phyloP scores from a whole-genome alignment of 371 early-diverging fungal species.

The Paraphysoderma sedebokerense region DNA sequence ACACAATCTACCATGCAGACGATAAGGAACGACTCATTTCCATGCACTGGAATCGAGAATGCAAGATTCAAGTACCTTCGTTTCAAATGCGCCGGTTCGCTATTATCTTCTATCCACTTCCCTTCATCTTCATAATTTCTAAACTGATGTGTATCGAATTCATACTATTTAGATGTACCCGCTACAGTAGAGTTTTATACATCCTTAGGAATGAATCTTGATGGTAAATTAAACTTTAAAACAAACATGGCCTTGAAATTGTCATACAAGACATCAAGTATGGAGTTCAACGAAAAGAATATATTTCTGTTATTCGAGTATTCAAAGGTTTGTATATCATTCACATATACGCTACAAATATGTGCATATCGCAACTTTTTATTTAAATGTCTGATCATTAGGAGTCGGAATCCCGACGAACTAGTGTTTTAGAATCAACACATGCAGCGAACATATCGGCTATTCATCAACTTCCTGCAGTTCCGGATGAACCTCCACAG shows the following conservation, averaged over 20 bases:
- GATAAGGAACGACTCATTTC: background rate
- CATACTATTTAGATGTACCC: background rate
- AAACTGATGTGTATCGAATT: background rate
- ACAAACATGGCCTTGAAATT: background rate
- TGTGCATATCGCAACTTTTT: no score
- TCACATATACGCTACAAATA: no score
- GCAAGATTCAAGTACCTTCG: conserved; percentile 2
- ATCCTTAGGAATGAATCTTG: conserved; percentile 23
- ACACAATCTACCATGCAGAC: no score
- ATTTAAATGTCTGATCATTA: no score
- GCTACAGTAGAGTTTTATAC: conserved; percentile 24
- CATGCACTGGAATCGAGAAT: background rate
- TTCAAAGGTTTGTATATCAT: background rate
- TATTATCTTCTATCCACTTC: background rate
- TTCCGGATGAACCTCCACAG: background rate
- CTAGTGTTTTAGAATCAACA: no score
- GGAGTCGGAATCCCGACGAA: no score
- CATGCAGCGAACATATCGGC: no score
- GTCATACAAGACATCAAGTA: background rate
- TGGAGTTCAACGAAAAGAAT: conserved; percentile 4
- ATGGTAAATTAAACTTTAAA: conserved; percentile 10
- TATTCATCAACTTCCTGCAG: background rate
- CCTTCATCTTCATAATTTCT: background rate
- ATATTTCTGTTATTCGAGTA: conserved; percentile 1
- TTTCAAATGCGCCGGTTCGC: background rate